These are phyloP conservation scores for Candida montana DNA, from an alignment of 805 yeast species.

Conservation along the genomic window DNA sequence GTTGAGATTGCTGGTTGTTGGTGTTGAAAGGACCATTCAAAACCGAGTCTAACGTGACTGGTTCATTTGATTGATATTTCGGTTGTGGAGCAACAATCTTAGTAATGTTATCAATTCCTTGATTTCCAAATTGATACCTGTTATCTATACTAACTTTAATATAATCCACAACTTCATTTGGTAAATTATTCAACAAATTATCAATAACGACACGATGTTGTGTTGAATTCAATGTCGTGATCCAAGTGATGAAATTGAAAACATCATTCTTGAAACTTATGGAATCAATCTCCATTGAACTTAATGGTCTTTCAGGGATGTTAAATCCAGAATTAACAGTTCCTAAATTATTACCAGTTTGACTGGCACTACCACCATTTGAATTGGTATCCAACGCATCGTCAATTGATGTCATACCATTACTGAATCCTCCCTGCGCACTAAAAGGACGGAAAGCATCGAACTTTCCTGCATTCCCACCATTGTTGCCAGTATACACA, in stretches of 20 bases:
- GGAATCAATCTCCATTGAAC: conserved; percentile 27
- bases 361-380: neutral
- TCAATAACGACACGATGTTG: conserved; percentile 51
- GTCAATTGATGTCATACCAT: conserved; percentile 5
- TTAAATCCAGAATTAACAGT: conserved; percentile 1
- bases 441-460: conserved; percentile 20
- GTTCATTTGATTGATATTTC: conserved; percentile 27
- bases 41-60: conserved; percentile 35
- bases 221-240: conserved; percentile 42
- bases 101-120: neutral
- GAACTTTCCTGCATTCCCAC: neutral
- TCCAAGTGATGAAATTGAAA: conserved; percentile 45
- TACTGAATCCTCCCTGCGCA: conserved; percentile 10
- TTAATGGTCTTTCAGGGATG: conserved; percentile 26
- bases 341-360: neutral
- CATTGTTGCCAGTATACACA: neutral
- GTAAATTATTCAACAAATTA: conserved; percentile 43
- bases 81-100: conserved; percentile 19
- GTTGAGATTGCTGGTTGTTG: too few species aligned
- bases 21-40: conserved; percentile 21
- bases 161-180: conserved; percentile 46
- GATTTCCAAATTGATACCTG: neutral
- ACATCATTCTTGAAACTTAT: conserved; percentile 45
- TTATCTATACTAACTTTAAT: conserved; percentile 43
- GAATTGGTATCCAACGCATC: conserved; percentile 3